Evolutionary conservation across 2,329 filamentous ascomycete genomes (phyloP).

Genomic region (Claviceps sorghi): DNA sequence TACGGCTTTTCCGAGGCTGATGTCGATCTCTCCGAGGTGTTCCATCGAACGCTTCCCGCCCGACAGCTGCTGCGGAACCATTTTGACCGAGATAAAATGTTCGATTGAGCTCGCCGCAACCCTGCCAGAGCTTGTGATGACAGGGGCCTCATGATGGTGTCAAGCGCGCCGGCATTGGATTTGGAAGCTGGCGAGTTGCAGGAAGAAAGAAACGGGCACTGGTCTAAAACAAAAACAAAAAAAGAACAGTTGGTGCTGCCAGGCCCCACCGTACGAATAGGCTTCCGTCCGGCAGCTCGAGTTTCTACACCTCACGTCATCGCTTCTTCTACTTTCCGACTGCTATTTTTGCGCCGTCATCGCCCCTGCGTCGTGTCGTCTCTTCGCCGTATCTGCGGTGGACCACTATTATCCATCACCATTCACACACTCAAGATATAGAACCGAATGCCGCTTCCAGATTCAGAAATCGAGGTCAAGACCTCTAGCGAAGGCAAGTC

Average conservation of each 20-base stretch:
- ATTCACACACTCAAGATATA: neutral
- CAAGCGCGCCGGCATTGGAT: neutral
- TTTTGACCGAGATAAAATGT: slow-evolving; percentile 7
- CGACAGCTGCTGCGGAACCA: slow-evolving; percentile 18
- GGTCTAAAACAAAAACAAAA: neutral
- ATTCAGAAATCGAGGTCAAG: slow-evolving; percentile 29
- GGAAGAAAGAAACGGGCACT: neutral
- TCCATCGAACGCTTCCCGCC: slow-evolving; percentile 16
- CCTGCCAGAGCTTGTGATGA: slow-evolving; percentile 14
- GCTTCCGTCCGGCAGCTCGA: neutral
- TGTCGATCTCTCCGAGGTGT: slow-evolving; percentile 14
- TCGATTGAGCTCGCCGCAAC: slow-evolving; percentile 10
- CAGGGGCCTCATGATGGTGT: slow-evolving; percentile 15
- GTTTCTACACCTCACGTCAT: neutral
- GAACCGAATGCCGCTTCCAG: slow-evolving; percentile 21
- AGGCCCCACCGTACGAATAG: neutral
- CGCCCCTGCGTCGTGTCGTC: neutral
- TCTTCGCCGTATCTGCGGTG: neutral
- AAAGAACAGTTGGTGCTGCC: neutral
- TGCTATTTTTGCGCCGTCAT: neutral
- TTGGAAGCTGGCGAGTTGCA: neutral
- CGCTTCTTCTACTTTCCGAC: neutral
- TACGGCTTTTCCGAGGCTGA: slow-evolving; percentile 51
- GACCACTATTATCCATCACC: neutral
- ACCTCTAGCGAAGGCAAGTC: slow-evolving; percentile 31